Evolutionary conservation across 1,284 basidiomycete species (phyloP), one percentile per base, ranked within the genome.

Genomic region (Cerioporus squamosus): DNA sequence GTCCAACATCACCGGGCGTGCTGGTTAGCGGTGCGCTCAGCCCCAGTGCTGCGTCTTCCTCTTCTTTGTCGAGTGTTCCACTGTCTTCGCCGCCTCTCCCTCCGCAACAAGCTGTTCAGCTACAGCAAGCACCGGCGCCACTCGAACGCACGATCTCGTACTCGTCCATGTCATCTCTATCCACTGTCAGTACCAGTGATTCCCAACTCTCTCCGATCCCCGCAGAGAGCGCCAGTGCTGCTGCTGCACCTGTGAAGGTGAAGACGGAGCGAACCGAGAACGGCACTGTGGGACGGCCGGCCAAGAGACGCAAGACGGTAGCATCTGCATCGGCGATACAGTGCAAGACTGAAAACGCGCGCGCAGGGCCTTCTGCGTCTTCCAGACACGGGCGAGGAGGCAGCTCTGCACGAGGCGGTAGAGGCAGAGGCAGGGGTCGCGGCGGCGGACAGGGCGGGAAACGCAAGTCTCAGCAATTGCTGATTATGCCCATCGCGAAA

Each of bases 231-330:
- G 40, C 40, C 15, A 18, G 51, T 17, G 50, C 52, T 5, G 50
- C 52, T 5, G 49, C 42, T 47, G 50, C 52, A 15, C 24, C 48
- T 2, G 47, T 55, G 2, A 39, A 46, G 23, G 49, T 57, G 12
- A 61, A 64, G 44, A 50, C 36, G 17, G 55, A 64, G 48, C 24
- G 47, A 33, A 36, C 20, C 14, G 55, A 50, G 10, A 26, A 6
- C n/a, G 45, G 10, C 15, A 14, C 23, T 5, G 10, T 17, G 17
- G 24, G 17, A 29, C 57, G 50, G 2, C 51, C 59, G 0, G 55
- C 49, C 15, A 64, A 64, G 51, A 49, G 59, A 23, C 62, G 62
- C 9, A 64, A 61, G 57, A 59, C 52, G 3, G 5, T 43, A 8
- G 57, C 33, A 1, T 29, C 33, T 10, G 10, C 29, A 4, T 1